Percentiles rank a stretch among this genome's conserved stretches.
phyloP scores from a whole-genome alignment of 1,139 yeast species.

The Debaryomycetaceae sp. region DNA sequence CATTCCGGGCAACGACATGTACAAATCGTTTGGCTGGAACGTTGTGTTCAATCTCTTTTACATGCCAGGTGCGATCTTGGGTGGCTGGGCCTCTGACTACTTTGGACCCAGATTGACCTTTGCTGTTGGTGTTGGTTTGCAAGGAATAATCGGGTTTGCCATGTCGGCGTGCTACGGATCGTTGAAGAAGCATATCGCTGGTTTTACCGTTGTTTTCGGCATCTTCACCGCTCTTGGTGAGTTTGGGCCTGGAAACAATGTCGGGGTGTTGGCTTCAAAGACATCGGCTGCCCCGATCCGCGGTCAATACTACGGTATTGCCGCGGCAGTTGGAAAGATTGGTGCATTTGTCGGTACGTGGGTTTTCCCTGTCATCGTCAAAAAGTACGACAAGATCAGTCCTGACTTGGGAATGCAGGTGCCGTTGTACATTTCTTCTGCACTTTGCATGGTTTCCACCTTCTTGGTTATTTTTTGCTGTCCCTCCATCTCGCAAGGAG shows the following conservation, averaged over 20 bases:
- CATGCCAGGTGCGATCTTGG: conserved; percentile 83
- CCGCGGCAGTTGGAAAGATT: conserved; percentile 86
- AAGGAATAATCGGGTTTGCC: conserved; percentile 77
- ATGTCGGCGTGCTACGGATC: conserved; percentile 70
- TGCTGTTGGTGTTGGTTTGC: conserved; percentile 61
- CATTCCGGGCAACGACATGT: conserved; percentile 59
- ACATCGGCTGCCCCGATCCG: conserved; percentile 83
- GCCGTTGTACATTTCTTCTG: conserved; percentile 79
- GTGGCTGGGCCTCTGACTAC: conserved; percentile 80
- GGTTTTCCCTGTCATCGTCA: conserved; percentile 73
- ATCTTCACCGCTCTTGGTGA: conserved; percentile 84
- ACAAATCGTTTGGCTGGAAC: conserved; percentile 88
- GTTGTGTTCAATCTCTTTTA: conserved; percentile 84
- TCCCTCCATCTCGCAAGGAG: conserved; percentile 80
- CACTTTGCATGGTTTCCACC: conserved; percentile 71
- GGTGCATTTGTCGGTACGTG: conserved; percentile 93
- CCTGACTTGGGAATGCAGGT: conserved; percentile 55
- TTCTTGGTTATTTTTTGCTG: conserved; percentile 62
- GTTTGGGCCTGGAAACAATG: conserved; percentile 91
- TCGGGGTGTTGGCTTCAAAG: conserved; percentile 83
- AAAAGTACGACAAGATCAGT: conserved; percentile 19
- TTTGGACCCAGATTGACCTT: conserved; percentile 84
- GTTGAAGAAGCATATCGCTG: conserved; percentile 62
- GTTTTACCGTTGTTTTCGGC: conserved; percentile 82
- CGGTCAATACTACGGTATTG: conserved; percentile 87